phyloP scores from a whole-genome alignment of 192 early-diverging fungal genomes.

The Umbelopsis vinacea region DNA sequence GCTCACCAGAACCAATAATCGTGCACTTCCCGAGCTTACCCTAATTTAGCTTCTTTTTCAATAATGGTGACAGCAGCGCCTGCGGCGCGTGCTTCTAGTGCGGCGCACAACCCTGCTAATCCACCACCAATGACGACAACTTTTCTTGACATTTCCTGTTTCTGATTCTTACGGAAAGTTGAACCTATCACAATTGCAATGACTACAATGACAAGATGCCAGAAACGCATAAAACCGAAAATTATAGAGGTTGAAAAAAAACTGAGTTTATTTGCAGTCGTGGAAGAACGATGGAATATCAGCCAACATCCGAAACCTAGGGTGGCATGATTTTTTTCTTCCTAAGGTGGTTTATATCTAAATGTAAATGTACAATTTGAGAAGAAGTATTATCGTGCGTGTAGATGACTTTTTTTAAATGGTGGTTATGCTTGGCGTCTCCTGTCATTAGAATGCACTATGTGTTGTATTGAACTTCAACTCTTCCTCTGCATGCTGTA shows the following conservation, averaged over 20 bases:
- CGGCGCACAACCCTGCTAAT: slow-evolving; percentile 34
- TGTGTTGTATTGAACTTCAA: slow-evolving; percentile 1
- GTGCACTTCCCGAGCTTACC: slow-evolving; percentile 14
- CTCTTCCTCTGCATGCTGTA: slow-evolving; percentile 30
- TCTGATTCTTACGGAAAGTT: neutral
- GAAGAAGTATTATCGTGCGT: no score
- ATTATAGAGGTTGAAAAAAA: no score
- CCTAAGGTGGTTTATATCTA: no score
- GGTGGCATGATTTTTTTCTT: no score
- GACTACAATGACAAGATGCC: neutral
- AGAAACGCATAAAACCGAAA: neutral
- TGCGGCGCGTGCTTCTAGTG: slow-evolving; percentile 31
- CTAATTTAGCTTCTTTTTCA: slow-evolving; percentile 38
- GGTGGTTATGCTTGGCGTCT: no score
- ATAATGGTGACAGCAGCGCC: slow-evolving; percentile 27
- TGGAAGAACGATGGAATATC: no score
- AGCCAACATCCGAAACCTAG: no score
- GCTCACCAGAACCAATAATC: no score
- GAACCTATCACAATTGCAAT: neutral
- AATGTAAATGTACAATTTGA: no score
- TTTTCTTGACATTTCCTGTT: slow-evolving; percentile 24
- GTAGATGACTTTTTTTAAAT: no score
- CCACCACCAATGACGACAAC: slow-evolving; percentile 37
- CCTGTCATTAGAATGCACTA: no score
- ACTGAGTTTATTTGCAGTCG: neutral